Percentiles rank a stretch among this genome's conserved stretches.
Conservation (phyloP, 2,329 filamentous ascomycete genomes). For the Elsinoe fawcettii region DNA sequence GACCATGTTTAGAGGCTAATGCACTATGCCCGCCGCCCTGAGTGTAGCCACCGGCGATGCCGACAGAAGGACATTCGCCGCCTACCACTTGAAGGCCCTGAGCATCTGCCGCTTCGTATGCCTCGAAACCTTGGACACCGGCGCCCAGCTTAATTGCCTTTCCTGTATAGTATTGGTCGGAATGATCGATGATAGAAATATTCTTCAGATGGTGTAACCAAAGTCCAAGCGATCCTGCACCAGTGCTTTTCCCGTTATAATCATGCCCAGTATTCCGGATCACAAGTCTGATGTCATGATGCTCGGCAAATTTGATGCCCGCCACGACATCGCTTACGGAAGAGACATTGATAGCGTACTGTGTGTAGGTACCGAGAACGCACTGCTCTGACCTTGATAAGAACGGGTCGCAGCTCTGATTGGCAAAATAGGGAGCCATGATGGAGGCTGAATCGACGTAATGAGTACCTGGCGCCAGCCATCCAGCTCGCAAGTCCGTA, state of each 20-base stretch:
- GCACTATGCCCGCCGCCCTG: constrained; percentile 54
- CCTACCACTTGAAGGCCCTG: constrained; percentile 46
- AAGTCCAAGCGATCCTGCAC: constrained; percentile 50
- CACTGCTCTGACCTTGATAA: constrained; percentile 30
- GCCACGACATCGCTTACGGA: constrained; percentile 22
- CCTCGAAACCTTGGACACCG: constrained; percentile 45
- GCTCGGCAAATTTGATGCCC: constrained; percentile 35
- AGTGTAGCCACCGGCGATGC: constrained; percentile 51
- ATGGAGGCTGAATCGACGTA: constrained; percentile 28
- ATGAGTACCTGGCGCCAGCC: constrained; percentile 40
- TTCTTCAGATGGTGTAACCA: constrained; percentile 52
- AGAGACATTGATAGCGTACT: constrained; percentile 27
- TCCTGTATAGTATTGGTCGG: constrained; percentile 17
- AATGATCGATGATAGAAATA: constrained; percentile 37
- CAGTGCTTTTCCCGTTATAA: constrained; percentile 44
- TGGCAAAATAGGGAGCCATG: constrained; percentile 30
- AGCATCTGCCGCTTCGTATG: constrained; percentile 40
- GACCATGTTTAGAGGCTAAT: constrained; percentile 47
- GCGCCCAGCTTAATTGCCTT: constrained; percentile 48
- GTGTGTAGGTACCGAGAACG: constrained; percentile 38
- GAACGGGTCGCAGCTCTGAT: constrained; percentile 39
- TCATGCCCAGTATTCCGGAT: constrained; percentile 38
- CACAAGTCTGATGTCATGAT: constrained; percentile 46
- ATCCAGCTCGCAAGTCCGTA: constrained; percentile 34
- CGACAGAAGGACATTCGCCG: constrained; percentile 49